These are phyloP conservation scores for Mycena olivaceomarginata DNA, from an alignment of 768 basidiomycete genomes.

Conservation along the genomic window DNA sequence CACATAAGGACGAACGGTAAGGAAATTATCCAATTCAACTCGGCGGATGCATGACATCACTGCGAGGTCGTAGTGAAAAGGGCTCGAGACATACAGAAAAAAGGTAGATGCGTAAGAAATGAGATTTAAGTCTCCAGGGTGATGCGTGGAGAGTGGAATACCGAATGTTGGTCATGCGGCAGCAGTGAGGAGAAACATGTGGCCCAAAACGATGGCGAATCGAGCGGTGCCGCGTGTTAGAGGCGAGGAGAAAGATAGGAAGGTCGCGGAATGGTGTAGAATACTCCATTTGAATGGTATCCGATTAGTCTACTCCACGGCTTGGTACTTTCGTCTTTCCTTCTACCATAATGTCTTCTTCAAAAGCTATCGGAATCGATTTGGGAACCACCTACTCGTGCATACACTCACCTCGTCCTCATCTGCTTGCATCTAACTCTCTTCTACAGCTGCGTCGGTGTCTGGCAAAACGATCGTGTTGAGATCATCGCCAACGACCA, in stretches of 20 bases:
- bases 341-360: conserved; percentile 30
- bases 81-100: conserved; percentile 2
- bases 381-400: conserved; percentile 18
- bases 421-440: conserved; percentile 5
- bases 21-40: background rate
- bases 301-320: conserved; percentile 4
- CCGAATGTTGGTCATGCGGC: conserved; percentile 3
- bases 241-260: conserved; percentile 6
- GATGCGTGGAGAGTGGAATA: conserved; percentile 3
- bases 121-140: conserved; percentile 1
- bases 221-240: conserved; percentile 10
- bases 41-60: background rate
- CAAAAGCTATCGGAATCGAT: conserved; percentile 14
- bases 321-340: conserved; percentile 6
- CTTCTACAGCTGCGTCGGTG: conserved; percentile 16
- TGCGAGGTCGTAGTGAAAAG: background rate
- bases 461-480: conserved; percentile 17
- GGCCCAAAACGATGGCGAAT: background rate
- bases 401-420: conserved; percentile 2
- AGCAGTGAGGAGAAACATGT: conserved; percentile 10
- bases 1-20: background rate
- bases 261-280: background rate
- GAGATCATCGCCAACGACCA: conserved; percentile 20
- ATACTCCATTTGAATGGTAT: conserved; percentile 5
- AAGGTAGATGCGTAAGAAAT: background rate